These are phyloP conservation scores for Pichia sp. DNA, from an alignment of 1,139 yeast species.

Conservation along the genomic window DNA sequence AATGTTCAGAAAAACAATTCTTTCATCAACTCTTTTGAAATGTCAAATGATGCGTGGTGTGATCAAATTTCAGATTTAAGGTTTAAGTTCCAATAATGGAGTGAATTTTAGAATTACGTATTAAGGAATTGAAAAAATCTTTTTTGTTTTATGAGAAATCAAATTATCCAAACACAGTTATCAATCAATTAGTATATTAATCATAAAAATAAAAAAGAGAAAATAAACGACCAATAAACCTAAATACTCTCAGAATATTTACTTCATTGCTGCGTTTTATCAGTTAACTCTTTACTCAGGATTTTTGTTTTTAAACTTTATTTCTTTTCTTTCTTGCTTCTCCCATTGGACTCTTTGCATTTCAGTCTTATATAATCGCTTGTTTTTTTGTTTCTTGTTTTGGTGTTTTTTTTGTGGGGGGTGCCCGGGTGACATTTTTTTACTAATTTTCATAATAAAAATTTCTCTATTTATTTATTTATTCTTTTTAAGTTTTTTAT, in stretches of 20 bases:
- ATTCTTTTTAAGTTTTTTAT: neutral
- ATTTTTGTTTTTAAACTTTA: neutral
- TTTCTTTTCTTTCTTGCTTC: neutral
- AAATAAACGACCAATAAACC: neutral
- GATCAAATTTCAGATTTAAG: conserved; percentile 10
- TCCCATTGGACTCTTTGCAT: neutral
- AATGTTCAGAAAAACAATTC: conserved; percentile 11
- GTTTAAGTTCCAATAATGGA: conserved; percentile 9
- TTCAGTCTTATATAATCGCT: neutral
- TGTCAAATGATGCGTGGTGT: conserved; percentile 8
- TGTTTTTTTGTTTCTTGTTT: neutral
- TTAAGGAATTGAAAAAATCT: neutral
- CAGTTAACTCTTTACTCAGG: neutral
- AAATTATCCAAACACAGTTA: neutral
- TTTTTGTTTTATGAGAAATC: neutral
- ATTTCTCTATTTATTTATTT: neutral
- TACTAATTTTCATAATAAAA: neutral
- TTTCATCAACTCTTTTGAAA: conserved; percentile 15
- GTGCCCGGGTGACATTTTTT: neutral
- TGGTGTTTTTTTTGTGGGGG: neutral
- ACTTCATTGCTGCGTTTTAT: neutral
- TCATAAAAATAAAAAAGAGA: neutral
- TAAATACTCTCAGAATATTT: too few species aligned
- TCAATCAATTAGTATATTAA: neutral
- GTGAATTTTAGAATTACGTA: neutral